These are phyloP conservation scores for Skeletonema tropicum DNA, from an alignment of 108 stramenopile genomes.

Conservation along the genomic window DNA sequence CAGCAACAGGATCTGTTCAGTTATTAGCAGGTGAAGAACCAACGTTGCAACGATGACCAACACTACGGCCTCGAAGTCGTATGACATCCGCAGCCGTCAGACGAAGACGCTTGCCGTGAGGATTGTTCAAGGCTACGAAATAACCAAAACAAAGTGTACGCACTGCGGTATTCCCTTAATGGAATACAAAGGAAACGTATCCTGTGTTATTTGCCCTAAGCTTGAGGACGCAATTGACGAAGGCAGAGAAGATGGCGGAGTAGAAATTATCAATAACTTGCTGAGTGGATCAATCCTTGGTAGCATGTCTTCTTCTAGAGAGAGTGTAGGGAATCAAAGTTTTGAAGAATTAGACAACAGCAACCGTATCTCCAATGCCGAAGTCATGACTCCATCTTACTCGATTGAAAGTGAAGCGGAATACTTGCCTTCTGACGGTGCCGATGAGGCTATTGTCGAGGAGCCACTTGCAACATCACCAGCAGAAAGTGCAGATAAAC, in stretches of 20 bases:
- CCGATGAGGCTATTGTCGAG: neutral
- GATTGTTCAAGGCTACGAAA: constrained; percentile 1
- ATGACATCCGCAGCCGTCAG: neutral
- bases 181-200: neutral
- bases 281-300: neutral
- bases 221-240: neutral
- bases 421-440: neutral
- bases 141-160: neutral
- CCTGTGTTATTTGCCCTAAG: neutral
- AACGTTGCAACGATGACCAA: neutral
- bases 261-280: constrained; percentile 1
- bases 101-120: constrained; percentile 4
- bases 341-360: neutral
- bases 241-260: neutral
- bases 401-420: neutral
- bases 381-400: neutral
- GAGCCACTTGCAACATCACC: neutral
- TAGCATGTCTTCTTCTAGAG: neutral
- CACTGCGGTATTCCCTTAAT: neutral
- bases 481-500: neutral
- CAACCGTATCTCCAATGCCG: neutral
- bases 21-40: neutral
- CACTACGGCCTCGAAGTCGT: neutral
- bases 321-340: neutral
- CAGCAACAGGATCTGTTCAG: too few relatives aligned